phyloP scores from a whole-genome alignment of 805 yeast genomes.

The Citeromyces nyonsensis region DNA sequence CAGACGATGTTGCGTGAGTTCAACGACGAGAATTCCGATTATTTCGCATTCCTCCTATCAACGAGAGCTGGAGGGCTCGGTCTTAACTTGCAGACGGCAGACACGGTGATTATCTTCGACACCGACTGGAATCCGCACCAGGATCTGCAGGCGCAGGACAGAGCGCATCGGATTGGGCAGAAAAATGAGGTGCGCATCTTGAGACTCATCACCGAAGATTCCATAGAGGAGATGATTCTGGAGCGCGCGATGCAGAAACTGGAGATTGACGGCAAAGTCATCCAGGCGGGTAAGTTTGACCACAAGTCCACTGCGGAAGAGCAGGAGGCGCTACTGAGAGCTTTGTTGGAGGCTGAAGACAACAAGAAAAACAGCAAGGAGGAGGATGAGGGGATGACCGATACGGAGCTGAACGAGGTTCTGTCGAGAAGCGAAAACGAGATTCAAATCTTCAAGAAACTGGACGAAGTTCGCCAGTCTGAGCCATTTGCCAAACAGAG shows the following conservation, averaged over 20 bases:
- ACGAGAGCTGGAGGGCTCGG: constrained; percentile 89
- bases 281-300: constrained; percentile 85
- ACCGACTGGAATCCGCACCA: constrained; percentile 91
- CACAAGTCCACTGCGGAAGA: constrained; percentile 79
- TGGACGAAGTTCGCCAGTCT: constrained; percentile 27
- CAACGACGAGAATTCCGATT: constrained; percentile 64
- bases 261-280: constrained; percentile 80
- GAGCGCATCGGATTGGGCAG: constrained; percentile 85
- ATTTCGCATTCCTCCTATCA: constrained; percentile 63
- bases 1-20: constrained; percentile 57
- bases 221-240: constrained; percentile 71
- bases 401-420: constrained; percentile 59
- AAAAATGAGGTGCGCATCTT: constrained; percentile 76
- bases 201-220: constrained; percentile 66
- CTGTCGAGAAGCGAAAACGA: constrained; percentile 59
- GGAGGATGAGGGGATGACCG: constrained; percentile 41
- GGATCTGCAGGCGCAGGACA: constrained; percentile 81
- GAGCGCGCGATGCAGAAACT: constrained; percentile 74
- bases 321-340: constrained; percentile 66
- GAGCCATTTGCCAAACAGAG: constrained; percentile 13
- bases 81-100: constrained; percentile 75
- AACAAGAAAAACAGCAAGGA: constrained; percentile 22
- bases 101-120: constrained; percentile 74
- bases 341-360: constrained; percentile 57
- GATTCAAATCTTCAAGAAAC: constrained; percentile 31